These are phyloP conservation scores for Salmacisia buchloeana DNA, from an alignment of 1,284 basidiomycete species.

Conservation along the genomic window DNA sequence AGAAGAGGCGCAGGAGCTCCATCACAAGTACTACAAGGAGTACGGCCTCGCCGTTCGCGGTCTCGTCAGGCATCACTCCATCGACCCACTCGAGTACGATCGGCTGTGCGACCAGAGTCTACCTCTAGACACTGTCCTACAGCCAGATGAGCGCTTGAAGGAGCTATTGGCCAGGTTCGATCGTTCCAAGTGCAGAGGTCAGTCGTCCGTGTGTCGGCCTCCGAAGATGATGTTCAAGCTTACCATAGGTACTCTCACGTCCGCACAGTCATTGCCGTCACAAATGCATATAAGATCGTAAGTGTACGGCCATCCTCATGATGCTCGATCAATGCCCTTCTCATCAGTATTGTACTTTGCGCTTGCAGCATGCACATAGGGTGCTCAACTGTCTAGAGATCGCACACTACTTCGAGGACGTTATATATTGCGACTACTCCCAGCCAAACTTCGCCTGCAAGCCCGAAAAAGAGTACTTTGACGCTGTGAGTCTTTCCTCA, in stretches of 20 bases:
- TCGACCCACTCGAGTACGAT: conserved; percentile 83
- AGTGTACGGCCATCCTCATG: neutral
- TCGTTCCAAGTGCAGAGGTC: conserved; percentile 63
- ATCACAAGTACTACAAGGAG: conserved; percentile 66
- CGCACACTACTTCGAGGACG: conserved; percentile 69
- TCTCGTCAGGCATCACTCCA: conserved; percentile 68
- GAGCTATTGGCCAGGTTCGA: conserved; percentile 73
- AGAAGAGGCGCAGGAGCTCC: conserved; percentile 67
- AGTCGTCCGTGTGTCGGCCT: conserved; percentile 22
- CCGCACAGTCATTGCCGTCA: conserved; percentile 31
- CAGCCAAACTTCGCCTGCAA: conserved; percentile 69
- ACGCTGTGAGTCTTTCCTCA: conserved; percentile 14
- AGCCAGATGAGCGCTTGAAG: conserved; percentile 62
- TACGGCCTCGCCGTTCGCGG: conserved; percentile 82
- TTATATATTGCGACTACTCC: conserved; percentile 76
- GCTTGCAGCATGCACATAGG: conserved; percentile 67
- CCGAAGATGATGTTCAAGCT: neutral
- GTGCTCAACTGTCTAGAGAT: conserved; percentile 70
- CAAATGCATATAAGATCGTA: conserved; percentile 44
- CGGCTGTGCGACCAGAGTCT: conserved; percentile 73
- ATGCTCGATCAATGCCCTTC: neutral
- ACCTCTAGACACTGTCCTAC: conserved; percentile 73
- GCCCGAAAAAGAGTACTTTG: conserved; percentile 58
- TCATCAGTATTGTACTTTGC: conserved; percentile 7
- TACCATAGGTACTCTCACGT: neutral